Conservation (phyloP, 768 basidiomycete genomes). For the Trametes villosa region DNA sequence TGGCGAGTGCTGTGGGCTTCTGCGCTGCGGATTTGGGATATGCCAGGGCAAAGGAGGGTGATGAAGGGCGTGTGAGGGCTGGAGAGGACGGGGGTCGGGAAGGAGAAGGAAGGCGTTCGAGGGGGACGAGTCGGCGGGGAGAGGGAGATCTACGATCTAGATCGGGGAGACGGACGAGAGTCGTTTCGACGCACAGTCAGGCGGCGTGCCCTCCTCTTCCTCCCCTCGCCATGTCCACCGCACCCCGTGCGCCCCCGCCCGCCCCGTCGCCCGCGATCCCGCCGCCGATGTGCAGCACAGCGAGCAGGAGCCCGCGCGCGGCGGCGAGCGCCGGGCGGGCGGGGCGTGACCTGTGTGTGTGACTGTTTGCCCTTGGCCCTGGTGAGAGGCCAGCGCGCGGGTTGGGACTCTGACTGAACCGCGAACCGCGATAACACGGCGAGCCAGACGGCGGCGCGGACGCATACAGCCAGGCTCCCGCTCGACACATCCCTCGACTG, state of each 20-base stretch:
- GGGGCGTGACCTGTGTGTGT: conserved; percentile 17
- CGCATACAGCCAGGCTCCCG: not conserved
- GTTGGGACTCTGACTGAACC: conserved; percentile 5
- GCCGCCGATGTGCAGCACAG: not conserved
- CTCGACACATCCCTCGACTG: not conserved
- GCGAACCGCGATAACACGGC: conserved; percentile 13
- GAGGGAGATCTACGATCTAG: conserved; percentile 6
- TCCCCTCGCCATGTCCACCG: not conserved
- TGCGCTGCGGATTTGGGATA: too few species aligned
- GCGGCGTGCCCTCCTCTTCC: conserved; percentile 2
- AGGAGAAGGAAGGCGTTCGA: not conserved
- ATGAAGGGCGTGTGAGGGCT: not conserved
- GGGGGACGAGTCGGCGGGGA: not conserved
- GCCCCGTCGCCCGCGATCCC: not conserved
- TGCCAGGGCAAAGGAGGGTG: not conserved
- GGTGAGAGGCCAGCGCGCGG: not conserved
- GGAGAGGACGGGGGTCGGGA: not conserved
- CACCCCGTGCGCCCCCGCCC: not conserved
- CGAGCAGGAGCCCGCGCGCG: not conserved
- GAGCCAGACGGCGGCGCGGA: not conserved
- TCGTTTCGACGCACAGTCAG: conserved; percentile 5
- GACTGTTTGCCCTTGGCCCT: conserved; percentile 11
- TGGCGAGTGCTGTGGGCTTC: too few species aligned
- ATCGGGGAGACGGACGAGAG: conserved; percentile 7
- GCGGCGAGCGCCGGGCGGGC: not conserved